A percentile compares a stretch with the other conserved stretches of the same genome.
These are phyloP conservation scores for Alternaria burnsii DNA, from an alignment of 2,329 filamentous ascomycete genomes.

Conservation along the genomic window DNA sequence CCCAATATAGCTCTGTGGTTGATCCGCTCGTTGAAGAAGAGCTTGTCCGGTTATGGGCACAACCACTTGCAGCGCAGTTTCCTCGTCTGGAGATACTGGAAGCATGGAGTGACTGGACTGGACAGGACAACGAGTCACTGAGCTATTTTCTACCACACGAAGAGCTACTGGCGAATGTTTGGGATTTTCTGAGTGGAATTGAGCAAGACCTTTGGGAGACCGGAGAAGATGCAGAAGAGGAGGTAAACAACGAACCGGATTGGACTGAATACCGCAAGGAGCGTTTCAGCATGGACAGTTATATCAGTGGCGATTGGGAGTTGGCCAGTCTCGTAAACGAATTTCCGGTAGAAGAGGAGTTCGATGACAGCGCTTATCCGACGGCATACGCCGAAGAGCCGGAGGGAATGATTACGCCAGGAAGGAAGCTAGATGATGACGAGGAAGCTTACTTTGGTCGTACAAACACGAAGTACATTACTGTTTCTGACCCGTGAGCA, in stretches of 20 bases:
- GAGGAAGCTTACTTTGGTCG: constrained; percentile 8
- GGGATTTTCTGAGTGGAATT: constrained; percentile 47
- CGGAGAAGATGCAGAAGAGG: constrained; percentile 29
- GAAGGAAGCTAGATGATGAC: constrained; percentile 12
- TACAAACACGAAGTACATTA: background rate
- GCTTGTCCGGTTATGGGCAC: constrained; percentile 40
- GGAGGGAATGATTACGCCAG: constrained; percentile 33
- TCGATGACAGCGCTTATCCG: constrained; percentile 10
- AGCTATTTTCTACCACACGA: constrained; percentile 44
- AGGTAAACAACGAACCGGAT: background rate
- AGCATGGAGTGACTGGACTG: constrained; percentile 45
- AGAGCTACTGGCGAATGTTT: constrained; percentile 40
- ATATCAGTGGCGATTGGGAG: constrained; percentile 24
- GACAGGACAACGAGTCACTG: constrained; percentile 39
- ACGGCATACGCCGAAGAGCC: constrained; percentile 30
- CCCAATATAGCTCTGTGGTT: constrained; percentile 16
- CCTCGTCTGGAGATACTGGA: constrained; percentile 44
- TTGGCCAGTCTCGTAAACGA: constrained; percentile 25
- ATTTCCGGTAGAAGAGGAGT: constrained; percentile 13
- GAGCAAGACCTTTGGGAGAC: constrained; percentile 48
- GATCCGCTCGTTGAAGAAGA: constrained; percentile 37
- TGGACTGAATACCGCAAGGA: constrained; percentile 21
- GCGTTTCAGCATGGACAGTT: constrained; percentile 24
- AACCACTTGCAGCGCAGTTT: constrained; percentile 36
- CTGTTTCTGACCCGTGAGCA: background rate